Evolutionary conservation across 495 filamentous ascomycete genomes (phyloP).

Genomic region (Penicillium odoratum): DNA sequence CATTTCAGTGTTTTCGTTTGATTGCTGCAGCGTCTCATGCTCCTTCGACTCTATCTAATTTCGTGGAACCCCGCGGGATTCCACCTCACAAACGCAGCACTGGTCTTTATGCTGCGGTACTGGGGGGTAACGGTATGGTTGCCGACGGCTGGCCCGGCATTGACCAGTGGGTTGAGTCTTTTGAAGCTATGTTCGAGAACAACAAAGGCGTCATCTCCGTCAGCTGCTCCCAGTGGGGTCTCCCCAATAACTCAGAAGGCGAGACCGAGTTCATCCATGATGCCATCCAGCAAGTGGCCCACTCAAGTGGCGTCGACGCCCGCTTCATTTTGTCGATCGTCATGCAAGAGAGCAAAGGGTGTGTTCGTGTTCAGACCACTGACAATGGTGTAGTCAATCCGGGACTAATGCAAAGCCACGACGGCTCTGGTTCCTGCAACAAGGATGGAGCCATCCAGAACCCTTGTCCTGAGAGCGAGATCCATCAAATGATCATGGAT

Average conservation of each 20-base stretch:
- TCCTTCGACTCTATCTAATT: background rate
- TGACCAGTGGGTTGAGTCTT: constrained; percentile 18
- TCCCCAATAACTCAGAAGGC: constrained; percentile 37
- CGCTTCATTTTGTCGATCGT: constrained; percentile 60
- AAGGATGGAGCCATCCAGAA: constrained; percentile 27
- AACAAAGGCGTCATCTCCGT: constrained; percentile 42
- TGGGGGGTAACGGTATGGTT: constrained; percentile 22
- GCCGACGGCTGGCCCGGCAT: constrained; percentile 25
- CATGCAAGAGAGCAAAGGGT: constrained; percentile 61
- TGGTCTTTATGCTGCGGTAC: constrained; percentile 17
- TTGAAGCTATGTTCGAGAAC: constrained; percentile 31
- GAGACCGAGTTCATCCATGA: constrained; percentile 43
- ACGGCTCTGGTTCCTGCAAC: constrained; percentile 49
- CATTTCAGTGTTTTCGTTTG: background rate
- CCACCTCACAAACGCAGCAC: constrained; percentile 23
- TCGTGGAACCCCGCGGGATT: background rate
- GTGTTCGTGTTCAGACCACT: constrained; percentile 51
- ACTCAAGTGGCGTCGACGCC: constrained; percentile 41
- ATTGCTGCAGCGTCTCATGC: background rate
- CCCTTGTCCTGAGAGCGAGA: constrained; percentile 47
- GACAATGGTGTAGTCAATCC: constrained; percentile 48
- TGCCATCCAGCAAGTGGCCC: constrained; percentile 42
- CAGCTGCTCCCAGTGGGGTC: constrained; percentile 43
- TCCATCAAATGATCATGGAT: constrained; percentile 51
- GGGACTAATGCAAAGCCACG: constrained; percentile 55